Conservation (phyloP, 2,329 filamentous ascomycete species). For the Beauveria rudraprayagi region DNA sequence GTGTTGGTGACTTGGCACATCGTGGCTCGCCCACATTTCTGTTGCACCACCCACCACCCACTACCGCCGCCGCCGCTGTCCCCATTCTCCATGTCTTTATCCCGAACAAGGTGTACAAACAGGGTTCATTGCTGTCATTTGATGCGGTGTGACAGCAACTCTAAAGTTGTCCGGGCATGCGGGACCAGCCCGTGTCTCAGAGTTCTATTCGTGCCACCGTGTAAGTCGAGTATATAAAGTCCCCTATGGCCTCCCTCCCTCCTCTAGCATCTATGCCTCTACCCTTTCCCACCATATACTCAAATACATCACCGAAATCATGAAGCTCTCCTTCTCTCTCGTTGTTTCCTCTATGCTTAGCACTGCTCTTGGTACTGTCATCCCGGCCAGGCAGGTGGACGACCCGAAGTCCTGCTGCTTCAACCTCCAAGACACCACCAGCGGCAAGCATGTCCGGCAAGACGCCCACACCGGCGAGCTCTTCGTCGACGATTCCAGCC, state of each 20-base stretch:
- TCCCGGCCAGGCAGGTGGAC: slow-evolving; percentile 10
- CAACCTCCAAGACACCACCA: slow-evolving; percentile 20
- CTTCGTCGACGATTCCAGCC: slow-evolving; percentile 17
- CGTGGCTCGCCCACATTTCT: background rate
- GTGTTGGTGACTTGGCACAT: background rate
- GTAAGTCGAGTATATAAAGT: slow-evolving; percentile 15
- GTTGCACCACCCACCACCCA: background rate
- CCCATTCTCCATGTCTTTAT: background rate
- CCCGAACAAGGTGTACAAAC: background rate
- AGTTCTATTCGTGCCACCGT: background rate
- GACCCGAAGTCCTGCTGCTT: slow-evolving; percentile 25
- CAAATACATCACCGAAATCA: background rate
- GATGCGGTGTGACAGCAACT: background rate
- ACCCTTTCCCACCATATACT: slow-evolving; percentile 7
- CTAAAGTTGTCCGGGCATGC: background rate
- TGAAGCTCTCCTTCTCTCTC: background rate
- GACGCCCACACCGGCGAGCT: slow-evolving; percentile 19
- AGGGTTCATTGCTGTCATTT: background rate
- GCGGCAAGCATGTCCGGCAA: slow-evolving; percentile 20
- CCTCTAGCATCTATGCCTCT: background rate
- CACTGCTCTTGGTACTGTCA: slow-evolving; percentile 13
- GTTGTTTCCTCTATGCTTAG: background rate
- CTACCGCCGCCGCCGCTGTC: background rate
- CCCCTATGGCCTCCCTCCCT: slow-evolving; percentile 13
- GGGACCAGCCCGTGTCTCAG: background rate